These are phyloP conservation scores for Asclepias syriaca DNA, from an alignment of 257 asterid genomes.

Conservation along the genomic window DNA sequence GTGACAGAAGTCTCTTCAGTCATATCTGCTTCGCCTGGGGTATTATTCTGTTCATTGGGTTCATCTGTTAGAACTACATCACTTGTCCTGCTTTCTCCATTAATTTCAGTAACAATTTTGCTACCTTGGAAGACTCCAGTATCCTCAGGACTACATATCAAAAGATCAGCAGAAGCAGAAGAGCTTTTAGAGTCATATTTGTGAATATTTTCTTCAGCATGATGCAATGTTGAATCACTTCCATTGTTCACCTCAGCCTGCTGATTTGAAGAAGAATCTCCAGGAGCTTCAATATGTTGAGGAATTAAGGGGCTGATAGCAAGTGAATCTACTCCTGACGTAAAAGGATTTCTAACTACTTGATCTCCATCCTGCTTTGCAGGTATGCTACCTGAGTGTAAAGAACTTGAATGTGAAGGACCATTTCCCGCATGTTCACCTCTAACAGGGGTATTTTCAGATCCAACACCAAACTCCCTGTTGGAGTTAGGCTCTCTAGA, in stretches of 20 bases:
- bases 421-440: slow-evolving; percentile 24
- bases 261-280: slow-evolving; percentile 14
- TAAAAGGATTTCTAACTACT: slow-evolving; percentile 15
- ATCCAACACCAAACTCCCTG: slow-evolving; percentile 16
- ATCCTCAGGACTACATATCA: slow-evolving; percentile 16
- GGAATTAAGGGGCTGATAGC: slow-evolving; percentile 17
- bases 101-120: slow-evolving; percentile 16
- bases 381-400: slow-evolving; percentile 19
- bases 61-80: slow-evolving; percentile 25
- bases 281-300: slow-evolving; percentile 25
- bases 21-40: slow-evolving; percentile 22
- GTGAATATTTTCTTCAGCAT: slow-evolving; percentile 17
- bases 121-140: slow-evolving; percentile 27
- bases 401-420: slow-evolving; percentile 11
- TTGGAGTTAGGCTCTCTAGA: slow-evolving; percentile 19
- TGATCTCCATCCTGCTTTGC: slow-evolving; percentile 20
- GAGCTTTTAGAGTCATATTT: slow-evolving; percentile 25
- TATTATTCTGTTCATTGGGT: slow-evolving; percentile 12
- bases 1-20: slow-evolving; percentile 24
- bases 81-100: slow-evolving; percentile 18
- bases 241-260: slow-evolving; percentile 8
- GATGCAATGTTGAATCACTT: slow-evolving; percentile 21
- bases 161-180: slow-evolving; percentile 20
- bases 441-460: slow-evolving; percentile 5
- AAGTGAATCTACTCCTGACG: slow-evolving; percentile 25